Conservation (phyloP, 2,329 filamentous ascomycete genomes). For the Incumbomyces lentus region DNA sequence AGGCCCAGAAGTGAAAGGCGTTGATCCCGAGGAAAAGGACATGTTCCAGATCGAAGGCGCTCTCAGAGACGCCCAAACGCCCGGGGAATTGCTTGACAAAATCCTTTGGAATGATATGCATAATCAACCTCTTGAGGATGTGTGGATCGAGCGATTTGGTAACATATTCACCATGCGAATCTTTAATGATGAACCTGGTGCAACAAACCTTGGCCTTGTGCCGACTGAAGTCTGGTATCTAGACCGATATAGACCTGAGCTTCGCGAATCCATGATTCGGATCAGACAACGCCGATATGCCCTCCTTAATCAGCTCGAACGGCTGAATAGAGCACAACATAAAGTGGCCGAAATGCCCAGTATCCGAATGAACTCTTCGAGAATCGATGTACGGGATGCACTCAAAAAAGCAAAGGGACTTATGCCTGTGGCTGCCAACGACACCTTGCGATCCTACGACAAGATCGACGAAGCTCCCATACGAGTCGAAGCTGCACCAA, state of each 20-base stretch:
- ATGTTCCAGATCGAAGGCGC: slow-evolving; percentile 31
- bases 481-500: not conserved
- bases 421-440: slow-evolving; percentile 10
- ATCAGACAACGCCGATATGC: slow-evolving; percentile 33
- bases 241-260: slow-evolving; percentile 49
- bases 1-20: slow-evolving; percentile 17
- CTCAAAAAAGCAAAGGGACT: slow-evolving; percentile 13
- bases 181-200: slow-evolving; percentile 28
- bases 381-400: slow-evolving; percentile 15
- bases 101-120: slow-evolving; percentile 38
- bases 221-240: slow-evolving; percentile 46
- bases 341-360: slow-evolving; percentile 22
- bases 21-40: slow-evolving; percentile 24
- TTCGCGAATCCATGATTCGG: slow-evolving; percentile 36
- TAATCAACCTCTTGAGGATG: slow-evolving; percentile 31
- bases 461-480: not conserved
- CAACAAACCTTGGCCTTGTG: slow-evolving; percentile 25
- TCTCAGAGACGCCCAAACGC: slow-evolving; percentile 29
- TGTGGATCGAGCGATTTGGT: slow-evolving; percentile 39
- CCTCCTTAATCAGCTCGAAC: slow-evolving; percentile 24
- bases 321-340: slow-evolving; percentile 25
- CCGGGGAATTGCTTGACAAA: slow-evolving; percentile 42
- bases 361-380: slow-evolving; percentile 11
- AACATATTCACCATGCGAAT: slow-evolving; percentile 46
- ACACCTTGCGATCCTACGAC: not conserved